Percentiles rank a stretch among this genome's conserved stretches.
Evolutionary conservation across 73 alveolate species (phyloP).

Genomic region (Stentor roeselii): DNA sequence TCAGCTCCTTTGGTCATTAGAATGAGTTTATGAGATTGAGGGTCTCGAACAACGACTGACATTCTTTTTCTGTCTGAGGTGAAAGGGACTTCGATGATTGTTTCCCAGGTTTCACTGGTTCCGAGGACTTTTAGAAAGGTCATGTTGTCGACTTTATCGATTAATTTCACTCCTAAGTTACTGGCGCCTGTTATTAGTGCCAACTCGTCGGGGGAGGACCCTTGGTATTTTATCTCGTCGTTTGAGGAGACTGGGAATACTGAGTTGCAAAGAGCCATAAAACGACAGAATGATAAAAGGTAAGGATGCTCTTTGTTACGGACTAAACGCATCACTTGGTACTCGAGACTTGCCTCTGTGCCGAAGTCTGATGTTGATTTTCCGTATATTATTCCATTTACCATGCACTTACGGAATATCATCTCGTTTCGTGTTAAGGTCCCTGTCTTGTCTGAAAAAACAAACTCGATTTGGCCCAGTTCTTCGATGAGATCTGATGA

Average conservation of each 20-base stretch:
- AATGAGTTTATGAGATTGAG: slow-evolving; percentile 35
- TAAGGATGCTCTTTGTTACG: slow-evolving; percentile 36
- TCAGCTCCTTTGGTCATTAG: slow-evolving; percentile 93
- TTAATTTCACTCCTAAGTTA: slow-evolving; percentile 76
- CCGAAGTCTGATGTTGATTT: background rate
- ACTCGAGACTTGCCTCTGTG: slow-evolving; percentile 5
- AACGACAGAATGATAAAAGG: background rate
- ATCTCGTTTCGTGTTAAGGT: slow-evolving; percentile 77
- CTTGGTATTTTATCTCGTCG: slow-evolving; percentile 43
- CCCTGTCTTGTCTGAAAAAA: slow-evolving; percentile 95
- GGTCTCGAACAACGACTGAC: slow-evolving; percentile 56
- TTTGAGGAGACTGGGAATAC: slow-evolving; percentile 46
- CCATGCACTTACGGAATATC: slow-evolving; percentile 23
- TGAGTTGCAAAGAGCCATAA: background rate
- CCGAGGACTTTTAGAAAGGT: slow-evolving; percentile 30
- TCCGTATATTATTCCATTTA: slow-evolving; percentile 13
- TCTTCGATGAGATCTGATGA: slow-evolving; percentile 91
- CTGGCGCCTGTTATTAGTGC: slow-evolving; percentile 94
- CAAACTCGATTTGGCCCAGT: slow-evolving; percentile 86
- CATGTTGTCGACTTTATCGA: slow-evolving; percentile 35
- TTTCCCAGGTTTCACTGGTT: slow-evolving; percentile 33
- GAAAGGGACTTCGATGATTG: slow-evolving; percentile 20
- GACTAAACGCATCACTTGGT: slow-evolving; percentile 47
- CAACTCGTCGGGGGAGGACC: slow-evolving; percentile 90
- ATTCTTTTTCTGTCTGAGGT: slow-evolving; percentile 76